Base-by-base conservation (phyloP, 2,329 filamentous ascomycete species). In the Dactylellina cionopaga region DNA sequence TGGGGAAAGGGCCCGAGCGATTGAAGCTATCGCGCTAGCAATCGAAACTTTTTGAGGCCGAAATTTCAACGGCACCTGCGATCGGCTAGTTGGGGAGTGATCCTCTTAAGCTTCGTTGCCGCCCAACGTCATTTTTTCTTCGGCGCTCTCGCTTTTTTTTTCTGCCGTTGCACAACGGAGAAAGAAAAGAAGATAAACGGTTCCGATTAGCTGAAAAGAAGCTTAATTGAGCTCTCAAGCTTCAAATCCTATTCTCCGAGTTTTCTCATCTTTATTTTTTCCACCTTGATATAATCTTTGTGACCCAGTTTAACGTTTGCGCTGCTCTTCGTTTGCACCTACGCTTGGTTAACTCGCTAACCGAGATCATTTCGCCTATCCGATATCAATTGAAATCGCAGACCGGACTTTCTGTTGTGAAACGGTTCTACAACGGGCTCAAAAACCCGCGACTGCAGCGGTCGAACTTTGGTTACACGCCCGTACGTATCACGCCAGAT, bases 71-170 rank as follows among this genome's bases (percentile, higher is more conserved):
- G 66, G 66, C 66, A 71, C 19, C 44, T 71, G 55, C 43, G 37
- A 10, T 71, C 66, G 66, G 66, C 66, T 71, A 71, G 41, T n/a
- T n/a, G n/a, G n/a, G n/a, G n/a, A n/a, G n/a, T 37, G 22, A 27
- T 13, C 15, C 27, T 35, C 10, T 56, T 71, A 41, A 55, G 55
- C 55, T 55, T 64, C 52, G 29, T 46, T 39, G 49, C 58, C 39
- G 56, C 58, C 51, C 44, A 63, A 71, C 66, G 58, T 71, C 66
- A 69, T 39, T 58, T 7, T 49, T 25, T 10, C 7, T 25, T 52
- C 39, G 10, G 22, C 35, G 25, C n/a, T 25, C 27, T 9, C 10
- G 9, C 31, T 9, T 7, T 27, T 25, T 27, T 37, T 33, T 41
- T 41, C n/a, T 15, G 10, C 19, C 19, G 27, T 58, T 39, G 33